phyloP scores from a whole-genome alignment of 306 rosid genomes.

The Quercus suber region DNA sequence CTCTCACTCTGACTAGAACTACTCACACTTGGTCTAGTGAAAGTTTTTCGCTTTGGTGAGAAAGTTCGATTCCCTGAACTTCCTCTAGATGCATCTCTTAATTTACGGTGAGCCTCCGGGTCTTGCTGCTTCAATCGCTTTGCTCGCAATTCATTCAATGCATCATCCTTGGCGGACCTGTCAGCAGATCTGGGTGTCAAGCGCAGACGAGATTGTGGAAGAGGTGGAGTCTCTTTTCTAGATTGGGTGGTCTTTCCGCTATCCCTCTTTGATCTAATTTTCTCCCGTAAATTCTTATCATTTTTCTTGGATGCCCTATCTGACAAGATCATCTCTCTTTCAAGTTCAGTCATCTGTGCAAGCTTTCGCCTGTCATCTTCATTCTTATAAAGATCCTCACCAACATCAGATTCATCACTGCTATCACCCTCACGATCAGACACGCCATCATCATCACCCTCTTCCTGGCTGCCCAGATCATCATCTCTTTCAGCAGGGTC shows the following conservation, averaged over 20 bases:
- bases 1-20: constrained; percentile 86
- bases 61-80: constrained; percentile 41
- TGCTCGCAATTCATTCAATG: constrained; percentile 85
- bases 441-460: constrained; percentile 50
- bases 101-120: constrained; percentile 61
- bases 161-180: constrained; percentile 88
- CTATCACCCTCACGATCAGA: constrained; percentile 53
- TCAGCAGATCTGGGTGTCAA: constrained; percentile 77
- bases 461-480: constrained; percentile 77
- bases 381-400: constrained; percentile 87
- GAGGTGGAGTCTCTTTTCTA: constrained; percentile 60
- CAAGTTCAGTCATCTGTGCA: constrained; percentile 91
- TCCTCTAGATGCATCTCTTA: constrained; percentile 56
- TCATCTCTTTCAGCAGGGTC: constrained; percentile 70
- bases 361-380: constrained; percentile 76
- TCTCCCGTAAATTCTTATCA: constrained; percentile 73
- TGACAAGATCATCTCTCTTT: constrained; percentile 90
- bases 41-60: constrained; percentile 56
- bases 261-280: constrained; percentile 66
- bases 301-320: constrained; percentile 83
- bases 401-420: constrained; percentile 73
- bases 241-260: constrained; percentile 53
- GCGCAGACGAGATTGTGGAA: constrained; percentile 65
- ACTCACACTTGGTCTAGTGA: constrained; percentile 53
- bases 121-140: constrained; percentile 89